Conservation (phyloP, 257 asterid species). For the Fraxinus anomala region DNA sequence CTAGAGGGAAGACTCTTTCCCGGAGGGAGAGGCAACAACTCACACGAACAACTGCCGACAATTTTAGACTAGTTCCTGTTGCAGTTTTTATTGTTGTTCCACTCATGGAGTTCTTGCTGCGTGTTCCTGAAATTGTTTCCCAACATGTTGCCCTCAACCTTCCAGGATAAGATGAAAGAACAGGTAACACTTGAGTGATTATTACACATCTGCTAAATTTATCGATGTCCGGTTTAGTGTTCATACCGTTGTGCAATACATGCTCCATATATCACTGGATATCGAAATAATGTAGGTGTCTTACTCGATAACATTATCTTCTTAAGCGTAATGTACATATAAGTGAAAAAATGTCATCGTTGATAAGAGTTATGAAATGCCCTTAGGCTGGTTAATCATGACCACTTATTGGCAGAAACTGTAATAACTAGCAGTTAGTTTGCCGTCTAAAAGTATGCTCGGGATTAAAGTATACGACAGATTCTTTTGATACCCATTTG, state of each 20-base stretch:
- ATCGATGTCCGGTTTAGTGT: background rate
- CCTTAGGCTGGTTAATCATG: background rate
- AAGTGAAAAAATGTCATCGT: background rate
- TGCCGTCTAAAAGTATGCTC: background rate
- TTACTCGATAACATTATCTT: background rate
- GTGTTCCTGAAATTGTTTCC: conserved; percentile 92
- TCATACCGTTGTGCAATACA: conserved; percentile 12
- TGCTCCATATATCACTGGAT: background rate
- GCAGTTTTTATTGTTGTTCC: conserved; percentile 94
- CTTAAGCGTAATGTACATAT: background rate
- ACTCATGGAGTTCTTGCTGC: conserved; percentile 93
- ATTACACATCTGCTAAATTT: conserved; percentile 3
- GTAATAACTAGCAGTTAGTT: background rate
- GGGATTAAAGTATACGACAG: background rate
- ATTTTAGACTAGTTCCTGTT: conserved; percentile 94
- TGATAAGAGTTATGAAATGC: conserved; percentile 7
- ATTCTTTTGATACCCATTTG: background rate
- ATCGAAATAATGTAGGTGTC: conserved; percentile 4
- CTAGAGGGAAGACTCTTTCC: conserved; percentile 82
- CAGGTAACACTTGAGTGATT: conserved; percentile 53
- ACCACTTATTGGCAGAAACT: background rate
- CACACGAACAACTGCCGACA: conserved; percentile 73
- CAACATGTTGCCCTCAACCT: conserved; percentile 95
- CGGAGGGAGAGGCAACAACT: conserved; percentile 62
- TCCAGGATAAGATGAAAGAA: conserved; percentile 99